phyloP scores from a whole-genome alignment of 257 asterid genomes.

The Solanum chilense region DNA sequence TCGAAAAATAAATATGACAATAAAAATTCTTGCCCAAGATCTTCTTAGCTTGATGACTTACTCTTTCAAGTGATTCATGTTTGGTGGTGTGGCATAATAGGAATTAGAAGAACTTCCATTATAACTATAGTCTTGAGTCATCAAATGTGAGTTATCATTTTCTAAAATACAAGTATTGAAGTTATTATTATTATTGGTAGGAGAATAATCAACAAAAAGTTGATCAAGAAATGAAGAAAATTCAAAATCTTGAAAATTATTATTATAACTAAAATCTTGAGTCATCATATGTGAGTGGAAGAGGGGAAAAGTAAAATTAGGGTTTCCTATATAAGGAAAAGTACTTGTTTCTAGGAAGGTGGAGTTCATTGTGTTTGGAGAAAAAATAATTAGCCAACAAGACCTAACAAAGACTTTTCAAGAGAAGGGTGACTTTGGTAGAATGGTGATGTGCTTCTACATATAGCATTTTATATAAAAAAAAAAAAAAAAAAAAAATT shows the following conservation, averaged over 20 bases:
- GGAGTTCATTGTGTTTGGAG: not conserved
- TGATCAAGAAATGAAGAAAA: not conserved
- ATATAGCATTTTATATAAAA: not conserved
- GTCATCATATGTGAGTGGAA: not conserved
- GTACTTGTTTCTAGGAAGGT: not conserved
- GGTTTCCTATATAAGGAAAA: not conserved
- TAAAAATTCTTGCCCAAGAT: not conserved
- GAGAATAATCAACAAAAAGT: not conserved
- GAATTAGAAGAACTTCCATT: not conserved
- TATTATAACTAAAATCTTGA: not conserved
- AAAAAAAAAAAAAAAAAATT: too few species aligned
- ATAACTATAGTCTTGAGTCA: not conserved
- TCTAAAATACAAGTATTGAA: not conserved
- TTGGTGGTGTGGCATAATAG: not conserved
- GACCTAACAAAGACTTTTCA: not conserved
- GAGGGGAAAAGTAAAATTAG: not conserved
- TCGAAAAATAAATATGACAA: not conserved
- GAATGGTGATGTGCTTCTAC: not conserved
- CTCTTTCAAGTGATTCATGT: not conserved
- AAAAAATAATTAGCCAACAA: not conserved
- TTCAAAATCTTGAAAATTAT: slow-evolving; percentile 3
- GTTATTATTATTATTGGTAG: not conserved
- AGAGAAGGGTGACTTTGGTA: not conserved
- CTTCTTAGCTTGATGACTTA: not conserved
- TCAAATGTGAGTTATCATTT: not conserved